Base-by-base conservation (phyloP, 1,139 yeast genomes). In the Diutina siamensis region DNA sequence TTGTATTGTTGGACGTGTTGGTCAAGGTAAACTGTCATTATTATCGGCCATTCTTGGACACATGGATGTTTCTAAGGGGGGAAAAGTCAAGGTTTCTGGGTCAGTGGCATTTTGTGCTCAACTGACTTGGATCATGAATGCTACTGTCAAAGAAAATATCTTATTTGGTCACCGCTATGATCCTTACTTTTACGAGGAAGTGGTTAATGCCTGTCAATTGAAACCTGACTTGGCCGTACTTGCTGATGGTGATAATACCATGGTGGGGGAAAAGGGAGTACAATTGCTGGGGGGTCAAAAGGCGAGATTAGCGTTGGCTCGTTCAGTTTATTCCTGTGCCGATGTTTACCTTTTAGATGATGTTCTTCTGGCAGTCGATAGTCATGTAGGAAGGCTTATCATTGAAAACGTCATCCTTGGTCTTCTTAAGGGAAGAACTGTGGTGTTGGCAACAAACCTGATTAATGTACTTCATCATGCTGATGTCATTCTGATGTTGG, bases 381-480 rank as follows among this genome's bases (percentile, higher is more conserved):
- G 25, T 12, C 44, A 40, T 17, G 32, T 27, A 1, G 44, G 33
- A 1, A 12, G 17, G 19, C 32, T 34, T 3, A 17, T 40, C 25
- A 22, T 22, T 9, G 25, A 27, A 8, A n/a, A 40, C 19, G 19
- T 25, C 10, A 19, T 40, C 27, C 28, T 27, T 17, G 44, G 44
- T 1, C 33, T 28, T 18, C 44, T 40, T 19, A 55, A 62, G 4
- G 48, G 59, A 3, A 66, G 65, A 45, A 66, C 72, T 0, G 57
- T 60, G 7, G 55, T 68, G 15, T 57, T 68, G 31, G 67, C 70
- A 15, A 67, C 73, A 1, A 68, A 68, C 49, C 62, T 67, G 2
- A 63, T 67, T 4, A 54, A 60, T 4, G 69, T 67, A 3, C 60
- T 68, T 46, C 60, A 57, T 36, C 57, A 58, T 44, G 62, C 72